These are phyloP conservation scores for Penicillium sp. DNA, from an alignment of 2,329 filamentous ascomycete species.

Conservation along the genomic window DNA sequence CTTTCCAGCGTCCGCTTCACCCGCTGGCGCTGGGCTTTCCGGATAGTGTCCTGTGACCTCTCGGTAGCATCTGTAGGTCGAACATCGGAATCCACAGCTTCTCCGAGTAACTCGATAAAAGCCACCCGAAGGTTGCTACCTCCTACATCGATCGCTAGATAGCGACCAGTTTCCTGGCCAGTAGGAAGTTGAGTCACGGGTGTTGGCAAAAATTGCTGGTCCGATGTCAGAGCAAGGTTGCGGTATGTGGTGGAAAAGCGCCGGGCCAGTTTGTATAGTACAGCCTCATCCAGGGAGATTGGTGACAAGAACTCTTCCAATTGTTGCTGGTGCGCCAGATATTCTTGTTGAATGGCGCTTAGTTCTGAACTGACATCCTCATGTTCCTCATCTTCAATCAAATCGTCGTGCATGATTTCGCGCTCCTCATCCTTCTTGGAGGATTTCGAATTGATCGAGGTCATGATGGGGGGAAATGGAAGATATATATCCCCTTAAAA, in stretches of 20 bases:
- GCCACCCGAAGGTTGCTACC: conserved; percentile 58
- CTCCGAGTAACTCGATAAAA: conserved; percentile 55
- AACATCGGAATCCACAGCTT: conserved; percentile 40
- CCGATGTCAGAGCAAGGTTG: conserved; percentile 46
- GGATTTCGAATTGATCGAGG: conserved; percentile 24
- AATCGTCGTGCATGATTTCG: conserved; percentile 31
- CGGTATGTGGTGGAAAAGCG: conserved; percentile 48
- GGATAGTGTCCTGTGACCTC: conserved; percentile 45
- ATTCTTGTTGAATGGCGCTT: conserved; percentile 31
- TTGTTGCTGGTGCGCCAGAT: conserved; percentile 34
- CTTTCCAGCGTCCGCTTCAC: conserved; percentile 50
- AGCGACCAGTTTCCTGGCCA: conserved; percentile 55
- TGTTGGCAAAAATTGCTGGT: conserved; percentile 50
- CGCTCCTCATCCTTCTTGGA: conserved; percentile 29
- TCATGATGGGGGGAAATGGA: conserved; percentile 20
- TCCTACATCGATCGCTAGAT: conserved; percentile 58
- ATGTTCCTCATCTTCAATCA: conserved; percentile 37
- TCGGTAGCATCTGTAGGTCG: conserved; percentile 35
- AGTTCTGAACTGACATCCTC: conserved; percentile 33
- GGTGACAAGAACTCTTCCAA: conserved; percentile 45
- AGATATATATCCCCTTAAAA: not conserved
- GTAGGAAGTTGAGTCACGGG: conserved; percentile 50
- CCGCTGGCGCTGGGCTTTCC: conserved; percentile 49
- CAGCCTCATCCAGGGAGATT: conserved; percentile 42
- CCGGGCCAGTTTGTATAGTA: conserved; percentile 47